phyloP scores from a whole-genome alignment of 1,284 basidiomycete species.

The Ustilago esculenta region DNA sequence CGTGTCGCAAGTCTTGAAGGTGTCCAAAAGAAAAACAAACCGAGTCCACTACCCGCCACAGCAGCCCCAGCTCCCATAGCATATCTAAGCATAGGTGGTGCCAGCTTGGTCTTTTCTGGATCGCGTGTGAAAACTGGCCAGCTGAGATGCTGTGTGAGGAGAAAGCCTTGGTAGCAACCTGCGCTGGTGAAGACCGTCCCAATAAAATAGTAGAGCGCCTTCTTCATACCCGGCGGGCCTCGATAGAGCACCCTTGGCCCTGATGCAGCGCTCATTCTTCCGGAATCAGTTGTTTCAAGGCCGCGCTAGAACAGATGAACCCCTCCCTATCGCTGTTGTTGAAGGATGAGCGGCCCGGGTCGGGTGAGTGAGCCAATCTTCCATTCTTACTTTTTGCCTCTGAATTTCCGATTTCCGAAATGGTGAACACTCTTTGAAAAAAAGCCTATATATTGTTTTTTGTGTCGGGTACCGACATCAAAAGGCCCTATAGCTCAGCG shows the following conservation, averaged over 20 bases:
- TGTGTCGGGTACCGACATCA: too few species aligned
- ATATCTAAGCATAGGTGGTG: constrained; percentile 34
- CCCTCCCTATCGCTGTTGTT: too few species aligned
- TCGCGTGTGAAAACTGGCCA: constrained; percentile 45
- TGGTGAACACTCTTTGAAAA: background rate
- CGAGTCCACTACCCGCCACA: constrained; percentile 21
- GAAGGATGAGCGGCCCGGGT: too few species aligned
- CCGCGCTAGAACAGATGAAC: too few species aligned
- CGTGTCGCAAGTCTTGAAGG: constrained; percentile 45
- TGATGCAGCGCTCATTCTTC: constrained; percentile 14
- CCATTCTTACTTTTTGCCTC: constrained; percentile 13
- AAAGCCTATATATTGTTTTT: background rate
- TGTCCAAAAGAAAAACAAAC: constrained; percentile 47
- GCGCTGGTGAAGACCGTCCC: constrained; percentile 44
- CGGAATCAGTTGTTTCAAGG: too few species aligned
- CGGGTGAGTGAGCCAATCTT: constrained; percentile 20
- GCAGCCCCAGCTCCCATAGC: constrained; percentile 20
- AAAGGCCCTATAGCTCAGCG: constrained; percentile 31
- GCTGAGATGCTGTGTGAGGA: constrained; percentile 46
- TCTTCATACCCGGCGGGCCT: constrained; percentile 48
- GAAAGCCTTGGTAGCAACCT: constrained; percentile 42
- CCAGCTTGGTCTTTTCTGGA: constrained; percentile 38
- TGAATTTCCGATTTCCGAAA: too few species aligned
- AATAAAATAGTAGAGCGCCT: constrained; percentile 41
- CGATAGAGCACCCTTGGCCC: constrained; percentile 38